Conservation (phyloP, 257 asterid genomes). For the Solanum raphanifolium region DNA sequence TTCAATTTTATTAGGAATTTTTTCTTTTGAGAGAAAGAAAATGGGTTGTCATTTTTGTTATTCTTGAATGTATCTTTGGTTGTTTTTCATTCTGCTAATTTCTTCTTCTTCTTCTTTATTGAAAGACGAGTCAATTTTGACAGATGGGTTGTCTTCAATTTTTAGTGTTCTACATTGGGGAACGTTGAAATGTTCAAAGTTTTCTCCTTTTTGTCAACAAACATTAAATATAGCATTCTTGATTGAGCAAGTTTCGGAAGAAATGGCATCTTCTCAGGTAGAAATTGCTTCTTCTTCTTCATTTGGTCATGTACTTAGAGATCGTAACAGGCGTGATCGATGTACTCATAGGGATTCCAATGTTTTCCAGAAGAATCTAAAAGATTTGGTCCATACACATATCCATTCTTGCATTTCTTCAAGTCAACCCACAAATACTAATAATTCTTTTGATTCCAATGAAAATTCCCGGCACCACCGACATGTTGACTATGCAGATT, state of each 20-base stretch:
- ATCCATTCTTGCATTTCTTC: conserved; percentile 4
- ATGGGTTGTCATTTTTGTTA: background rate
- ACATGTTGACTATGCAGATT: background rate
- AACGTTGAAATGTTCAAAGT: background rate
- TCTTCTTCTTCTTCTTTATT: background rate
- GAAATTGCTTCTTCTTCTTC: conserved; percentile 11
- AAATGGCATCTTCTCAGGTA: conserved; percentile 11
- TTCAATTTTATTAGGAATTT: background rate
- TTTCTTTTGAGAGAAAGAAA: background rate
- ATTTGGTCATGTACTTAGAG: conserved; percentile 6
- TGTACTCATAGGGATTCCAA: background rate
- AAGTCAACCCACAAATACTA: background rate
- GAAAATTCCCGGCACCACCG: background rate
- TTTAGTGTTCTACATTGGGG: background rate
- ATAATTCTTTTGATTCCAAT: background rate
- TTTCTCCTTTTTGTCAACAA: background rate
- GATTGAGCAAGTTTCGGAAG: background rate
- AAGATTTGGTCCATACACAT: conserved; percentile 2
- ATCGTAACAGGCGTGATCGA: conserved; percentile 4
- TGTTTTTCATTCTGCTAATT: background rate
- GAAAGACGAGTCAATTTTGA: background rate
- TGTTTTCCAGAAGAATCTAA: conserved; percentile 7
- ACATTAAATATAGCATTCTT: background rate
- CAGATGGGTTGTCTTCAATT: background rate
- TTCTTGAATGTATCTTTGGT: background rate